phyloP scores from a whole-genome alignment of 371 early-diverging fungal genomes.

The Apophysomyces ossiformis region DNA sequence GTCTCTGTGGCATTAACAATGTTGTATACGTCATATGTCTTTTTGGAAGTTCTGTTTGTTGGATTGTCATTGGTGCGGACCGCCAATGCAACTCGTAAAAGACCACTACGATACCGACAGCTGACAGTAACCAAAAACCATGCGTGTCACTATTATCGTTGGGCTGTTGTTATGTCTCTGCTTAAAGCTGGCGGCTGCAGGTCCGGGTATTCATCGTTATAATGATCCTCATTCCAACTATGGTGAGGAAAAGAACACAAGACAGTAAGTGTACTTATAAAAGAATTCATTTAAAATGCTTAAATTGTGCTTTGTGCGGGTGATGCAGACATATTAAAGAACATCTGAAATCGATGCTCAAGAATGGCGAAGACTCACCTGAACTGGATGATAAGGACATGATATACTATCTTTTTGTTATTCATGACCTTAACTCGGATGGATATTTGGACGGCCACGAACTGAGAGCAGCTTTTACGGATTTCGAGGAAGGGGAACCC shows the following conservation, averaged over 20 bases:
- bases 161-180: slow-evolving; percentile 7
- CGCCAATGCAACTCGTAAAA: no score
- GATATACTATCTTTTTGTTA: slow-evolving; percentile 58
- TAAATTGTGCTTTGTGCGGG: not conserved
- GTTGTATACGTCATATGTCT: no score
- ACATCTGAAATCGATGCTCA: slow-evolving; percentile 37
- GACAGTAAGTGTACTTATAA: slow-evolving; percentile 25
- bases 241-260: slow-evolving; percentile 32
- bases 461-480: slow-evolving; percentile 64
- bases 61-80: no score
- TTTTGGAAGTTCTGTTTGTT: no score
- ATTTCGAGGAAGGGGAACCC: slow-evolving; percentile 39
- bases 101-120: no score
- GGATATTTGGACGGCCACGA: slow-evolving; percentile 76
- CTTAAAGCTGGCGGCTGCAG: slow-evolving; percentile 16
- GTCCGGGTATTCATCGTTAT: slow-evolving; percentile 28
- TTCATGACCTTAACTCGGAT: slow-evolving; percentile 71
- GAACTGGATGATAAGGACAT: slow-evolving; percentile 50
- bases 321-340: slow-evolving; percentile 39
- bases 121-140: not conserved
- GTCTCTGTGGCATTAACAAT: no score
- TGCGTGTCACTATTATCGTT: slow-evolving; percentile 4
- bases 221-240: slow-evolving; percentile 37
- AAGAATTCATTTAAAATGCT: not conserved
- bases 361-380: slow-evolving; percentile 24